Conservation (phyloP, 345 rosid species). For the Corchorus capsularis region DNA sequence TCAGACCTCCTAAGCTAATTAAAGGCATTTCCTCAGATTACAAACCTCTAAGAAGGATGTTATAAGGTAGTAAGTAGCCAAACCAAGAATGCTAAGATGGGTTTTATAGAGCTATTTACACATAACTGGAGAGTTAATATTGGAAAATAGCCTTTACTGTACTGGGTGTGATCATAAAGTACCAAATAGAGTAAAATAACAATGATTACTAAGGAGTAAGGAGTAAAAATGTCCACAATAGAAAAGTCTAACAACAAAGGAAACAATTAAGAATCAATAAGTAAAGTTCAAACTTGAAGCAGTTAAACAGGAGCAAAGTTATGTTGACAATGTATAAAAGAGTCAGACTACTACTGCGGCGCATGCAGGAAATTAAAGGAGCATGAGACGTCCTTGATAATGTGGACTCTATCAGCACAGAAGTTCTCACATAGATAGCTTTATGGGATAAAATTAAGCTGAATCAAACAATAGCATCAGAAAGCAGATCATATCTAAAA, state of each 20-base stretch:
- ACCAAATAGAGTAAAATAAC: background rate
- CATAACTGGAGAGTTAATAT: background rate
- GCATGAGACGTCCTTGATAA: background rate
- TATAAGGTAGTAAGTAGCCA: background rate
- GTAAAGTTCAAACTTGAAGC: background rate
- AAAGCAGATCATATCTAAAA: background rate
- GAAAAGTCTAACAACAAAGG: background rate
- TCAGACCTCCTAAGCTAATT: background rate
- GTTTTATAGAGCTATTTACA: background rate
- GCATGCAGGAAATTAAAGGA: background rate
- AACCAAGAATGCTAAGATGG: background rate
- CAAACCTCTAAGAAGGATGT: background rate
- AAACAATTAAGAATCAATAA: background rate
- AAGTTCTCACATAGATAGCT: background rate
- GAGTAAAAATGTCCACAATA: background rate
- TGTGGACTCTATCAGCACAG: background rate
- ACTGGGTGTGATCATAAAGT: background rate
- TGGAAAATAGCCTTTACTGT: background rate
- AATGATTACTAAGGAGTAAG: background rate
- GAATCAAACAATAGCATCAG: background rate
- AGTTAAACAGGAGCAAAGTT: background rate
- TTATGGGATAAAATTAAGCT: background rate
- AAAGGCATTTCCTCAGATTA: background rate
- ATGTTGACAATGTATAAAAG: background rate
- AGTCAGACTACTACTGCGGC: background rate